Conservation (phyloP, 441 rosid species). For the Erysimum cheiri region DNA sequence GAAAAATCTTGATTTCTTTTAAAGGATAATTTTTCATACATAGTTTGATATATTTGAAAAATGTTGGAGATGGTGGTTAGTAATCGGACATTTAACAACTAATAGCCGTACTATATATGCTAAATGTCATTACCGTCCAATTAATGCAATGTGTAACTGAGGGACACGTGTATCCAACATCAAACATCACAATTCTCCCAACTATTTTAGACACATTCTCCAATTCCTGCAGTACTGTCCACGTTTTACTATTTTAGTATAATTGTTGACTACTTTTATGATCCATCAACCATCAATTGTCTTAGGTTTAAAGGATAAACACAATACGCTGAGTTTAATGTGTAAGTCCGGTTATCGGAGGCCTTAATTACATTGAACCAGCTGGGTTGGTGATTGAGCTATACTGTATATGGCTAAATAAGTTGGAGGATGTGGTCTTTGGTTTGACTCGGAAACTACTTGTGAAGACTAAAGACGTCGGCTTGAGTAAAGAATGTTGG, state of each 20-base stretch:
- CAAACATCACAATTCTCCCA: constrained; percentile 26
- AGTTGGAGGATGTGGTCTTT: neutral
- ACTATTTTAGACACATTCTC: neutral
- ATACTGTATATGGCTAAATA: neutral
- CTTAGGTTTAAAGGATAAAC: neutral
- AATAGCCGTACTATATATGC: neutral
- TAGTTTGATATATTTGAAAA: too few species aligned
- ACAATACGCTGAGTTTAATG: neutral
- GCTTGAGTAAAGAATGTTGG: neutral
- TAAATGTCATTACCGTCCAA: neutral
- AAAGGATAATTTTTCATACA: too few species aligned
- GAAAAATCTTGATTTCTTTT: too few species aligned
- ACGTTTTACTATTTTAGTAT: neutral
- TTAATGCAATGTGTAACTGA: constrained; percentile 14
- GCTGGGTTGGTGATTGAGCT: neutral
- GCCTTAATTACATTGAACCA: neutral
- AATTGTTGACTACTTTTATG: neutral
- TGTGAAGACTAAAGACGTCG: neutral
- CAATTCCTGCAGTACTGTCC: constrained; percentile 11
- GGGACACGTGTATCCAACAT: constrained; percentile 22
- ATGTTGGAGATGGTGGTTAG: neutral
- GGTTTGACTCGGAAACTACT: neutral
- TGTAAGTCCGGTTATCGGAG: constrained; percentile 4
- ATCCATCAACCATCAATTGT: neutral
- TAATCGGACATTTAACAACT: neutral